Evolutionary conservation across 208 protist genomes (phyloP), one percentile per base, ranked within the genome.

Genomic region (Acanthamoeba lenticulata): DNA sequence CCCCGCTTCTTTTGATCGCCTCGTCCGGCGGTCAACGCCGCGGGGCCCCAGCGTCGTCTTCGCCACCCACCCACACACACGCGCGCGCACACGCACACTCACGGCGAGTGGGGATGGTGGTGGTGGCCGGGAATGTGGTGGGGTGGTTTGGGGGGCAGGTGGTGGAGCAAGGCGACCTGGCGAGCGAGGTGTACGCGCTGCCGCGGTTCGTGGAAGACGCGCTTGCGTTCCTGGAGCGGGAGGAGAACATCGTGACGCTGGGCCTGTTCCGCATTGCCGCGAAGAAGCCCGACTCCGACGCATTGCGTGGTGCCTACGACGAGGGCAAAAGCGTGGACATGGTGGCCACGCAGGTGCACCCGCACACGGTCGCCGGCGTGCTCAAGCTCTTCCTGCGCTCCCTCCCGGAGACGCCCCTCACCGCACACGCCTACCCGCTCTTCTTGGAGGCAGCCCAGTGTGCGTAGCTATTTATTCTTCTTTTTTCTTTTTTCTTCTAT

Each of bases 381-480:
- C 74, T 85, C 36, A 85, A 85, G 74, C 74, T 85, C 36, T 85
- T 38, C 45, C 74, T 85, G 19, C 74, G 74, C 36, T 57, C 45
- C 44, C 40, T 85, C 4, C 74, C 74, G 7, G 74, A 85, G 40
- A 52, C 74, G 1, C 74, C n/a, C 44, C 45, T 85, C 74, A 85
- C 74, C 45, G 24, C 74, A 2, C 74, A 17, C 29, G 27, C 29
- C 74, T 85, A 85, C 74, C 7, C 74, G 5, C 36, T 1, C 19
- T 85, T 85, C 40, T 24, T 85, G 13, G 74, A 85, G 7, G 74
- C 74, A 11, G 45, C 45, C n/a, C 74, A 85, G n/a, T 1, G 74
- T 85, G 29, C 1, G 74, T 24, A 42, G 21, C 4, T 5, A 40
- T n/a, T n/a, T n/a, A n/a, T n/a, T n/a, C n/a, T 79, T 34, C 24